Percentiles rank a stretch among this genome's conserved stretches.
These are phyloP conservation scores for Euphorbia celastroides DNA, from an alignment of 441 rosid species.

Conservation along the genomic window DNA sequence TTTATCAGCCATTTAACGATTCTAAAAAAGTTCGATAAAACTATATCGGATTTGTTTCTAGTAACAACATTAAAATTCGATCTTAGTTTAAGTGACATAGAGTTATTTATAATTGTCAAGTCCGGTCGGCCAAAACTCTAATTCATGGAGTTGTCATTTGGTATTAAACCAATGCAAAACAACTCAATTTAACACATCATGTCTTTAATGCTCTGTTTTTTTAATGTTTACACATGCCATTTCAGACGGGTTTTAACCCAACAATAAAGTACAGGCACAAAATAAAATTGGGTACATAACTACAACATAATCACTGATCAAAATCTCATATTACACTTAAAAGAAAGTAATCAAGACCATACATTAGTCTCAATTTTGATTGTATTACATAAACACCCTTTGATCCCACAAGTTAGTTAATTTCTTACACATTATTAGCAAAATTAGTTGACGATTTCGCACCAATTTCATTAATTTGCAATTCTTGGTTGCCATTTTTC, in stretches of 20 bases:
- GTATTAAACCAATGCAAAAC: too few species aligned
- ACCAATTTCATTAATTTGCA: slow-evolving; percentile 39
- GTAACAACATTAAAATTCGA: too few species aligned
- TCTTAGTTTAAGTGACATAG: too few species aligned
- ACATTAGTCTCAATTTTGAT: slow-evolving; percentile 1
- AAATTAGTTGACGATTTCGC: slow-evolving; percentile 23
- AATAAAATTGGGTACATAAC: background rate
- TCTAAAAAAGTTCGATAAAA: too few species aligned
- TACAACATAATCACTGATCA: background rate
- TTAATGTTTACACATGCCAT: background rate
- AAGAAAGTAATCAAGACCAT: background rate
- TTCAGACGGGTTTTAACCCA: background rate
- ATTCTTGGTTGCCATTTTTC: slow-evolving; percentile 30
- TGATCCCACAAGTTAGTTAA: background rate
- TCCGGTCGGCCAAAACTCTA: too few species aligned
- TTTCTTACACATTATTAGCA: slow-evolving; percentile 2
- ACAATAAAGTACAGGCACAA: background rate
- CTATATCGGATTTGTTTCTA: too few species aligned
- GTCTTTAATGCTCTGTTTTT: too few species aligned
- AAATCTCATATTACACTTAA: slow-evolving; percentile 1
- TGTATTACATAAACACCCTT: background rate
- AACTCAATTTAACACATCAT: too few species aligned
- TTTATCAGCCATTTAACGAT: too few species aligned
- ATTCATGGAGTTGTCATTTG: too few species aligned
- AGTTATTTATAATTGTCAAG: too few species aligned